Conservation (phyloP, 345 rosid species). For the Clausena lansium region DNA sequence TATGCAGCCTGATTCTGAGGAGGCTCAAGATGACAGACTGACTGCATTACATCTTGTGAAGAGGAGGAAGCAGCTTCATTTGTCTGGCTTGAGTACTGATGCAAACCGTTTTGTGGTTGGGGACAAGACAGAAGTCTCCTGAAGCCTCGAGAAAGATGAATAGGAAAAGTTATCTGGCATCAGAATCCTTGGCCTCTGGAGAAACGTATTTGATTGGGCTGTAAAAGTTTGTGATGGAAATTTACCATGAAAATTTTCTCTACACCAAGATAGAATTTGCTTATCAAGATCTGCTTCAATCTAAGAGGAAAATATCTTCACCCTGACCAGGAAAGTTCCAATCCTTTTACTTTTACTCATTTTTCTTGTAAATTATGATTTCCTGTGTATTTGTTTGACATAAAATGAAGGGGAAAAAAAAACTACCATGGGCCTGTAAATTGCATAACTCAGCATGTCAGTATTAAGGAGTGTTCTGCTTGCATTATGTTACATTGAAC, state of each 20-base stretch:
- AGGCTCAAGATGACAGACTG: slow-evolving; percentile 58
- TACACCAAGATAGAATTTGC: neutral
- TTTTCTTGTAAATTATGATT: neutral
- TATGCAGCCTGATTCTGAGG: slow-evolving; percentile 55
- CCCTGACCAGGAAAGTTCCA: neutral
- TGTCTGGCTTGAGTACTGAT: slow-evolving; percentile 44
- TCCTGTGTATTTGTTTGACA: neutral
- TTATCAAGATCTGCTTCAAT: neutral
- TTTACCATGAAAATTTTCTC: neutral
- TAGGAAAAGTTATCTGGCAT: neutral
- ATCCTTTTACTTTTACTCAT: no score
- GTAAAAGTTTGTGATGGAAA: neutral
- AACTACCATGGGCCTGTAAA: neutral
- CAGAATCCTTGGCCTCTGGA: neutral
- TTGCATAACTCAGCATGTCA: neutral
- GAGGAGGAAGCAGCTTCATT: slow-evolving; percentile 70
- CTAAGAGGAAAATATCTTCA: neutral
- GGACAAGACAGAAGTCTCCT: slow-evolving; percentile 38
- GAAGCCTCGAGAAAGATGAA: slow-evolving; percentile 1
- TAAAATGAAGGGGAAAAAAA: no score
- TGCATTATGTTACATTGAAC: neutral
- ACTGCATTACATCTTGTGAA: slow-evolving; percentile 59
- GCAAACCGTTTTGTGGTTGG: slow-evolving; percentile 51
- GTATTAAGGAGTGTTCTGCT: neutral
- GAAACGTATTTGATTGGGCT: neutral